A percentile compares a stretch with the other conserved stretches of the same genome.
phyloP scores from a whole-genome alignment of 805 yeast genomes.

The Teunomyces cretensis region DNA sequence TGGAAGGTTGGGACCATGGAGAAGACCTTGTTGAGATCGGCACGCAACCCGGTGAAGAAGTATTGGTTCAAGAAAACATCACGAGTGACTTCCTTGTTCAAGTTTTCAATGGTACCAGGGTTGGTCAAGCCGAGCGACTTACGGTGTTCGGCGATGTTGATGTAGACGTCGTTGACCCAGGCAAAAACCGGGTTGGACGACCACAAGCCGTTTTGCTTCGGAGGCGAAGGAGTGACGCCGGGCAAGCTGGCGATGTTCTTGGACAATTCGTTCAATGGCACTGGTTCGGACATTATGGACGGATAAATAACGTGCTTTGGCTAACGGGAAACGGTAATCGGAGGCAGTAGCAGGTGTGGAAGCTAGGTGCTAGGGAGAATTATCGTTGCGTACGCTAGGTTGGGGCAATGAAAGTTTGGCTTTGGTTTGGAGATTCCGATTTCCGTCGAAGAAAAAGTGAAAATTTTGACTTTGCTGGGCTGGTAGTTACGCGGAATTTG shows the following conservation, averaged over 20 bases:
- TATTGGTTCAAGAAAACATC: conserved; percentile 90
- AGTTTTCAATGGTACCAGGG: conserved; percentile 77
- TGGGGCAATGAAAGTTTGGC: no score
- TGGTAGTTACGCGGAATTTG: no score
- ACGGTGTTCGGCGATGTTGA: conserved; percentile 73
- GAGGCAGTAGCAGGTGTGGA: no score
- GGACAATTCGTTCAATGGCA: conserved; percentile 59
- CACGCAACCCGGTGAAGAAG: conserved; percentile 93
- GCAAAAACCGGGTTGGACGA: conserved; percentile 80
- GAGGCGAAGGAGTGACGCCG: conserved; percentile 52
- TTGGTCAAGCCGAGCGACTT: conserved; percentile 76
- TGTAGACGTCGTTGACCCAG: conserved; percentile 74
- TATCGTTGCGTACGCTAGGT: no score
- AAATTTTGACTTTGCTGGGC: no score
- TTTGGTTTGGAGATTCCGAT: no score
- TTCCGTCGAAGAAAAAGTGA: no score
- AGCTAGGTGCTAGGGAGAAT: no score
- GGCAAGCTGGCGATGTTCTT: conserved; percentile 60
- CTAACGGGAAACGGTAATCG: background rate
- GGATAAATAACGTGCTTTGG: background rate
- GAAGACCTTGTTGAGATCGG: conserved; percentile 92
- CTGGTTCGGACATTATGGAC: conserved; percentile 29
- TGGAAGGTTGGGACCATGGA: conserved; percentile 93
- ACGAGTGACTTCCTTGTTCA: conserved; percentile 70
- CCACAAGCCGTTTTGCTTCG: conserved; percentile 64